Evolutionary conservation across 225 moss, liverwort and hornwort genomes (phyloP).

Genomic region (Rhytidiadelphus loreus): DNA sequence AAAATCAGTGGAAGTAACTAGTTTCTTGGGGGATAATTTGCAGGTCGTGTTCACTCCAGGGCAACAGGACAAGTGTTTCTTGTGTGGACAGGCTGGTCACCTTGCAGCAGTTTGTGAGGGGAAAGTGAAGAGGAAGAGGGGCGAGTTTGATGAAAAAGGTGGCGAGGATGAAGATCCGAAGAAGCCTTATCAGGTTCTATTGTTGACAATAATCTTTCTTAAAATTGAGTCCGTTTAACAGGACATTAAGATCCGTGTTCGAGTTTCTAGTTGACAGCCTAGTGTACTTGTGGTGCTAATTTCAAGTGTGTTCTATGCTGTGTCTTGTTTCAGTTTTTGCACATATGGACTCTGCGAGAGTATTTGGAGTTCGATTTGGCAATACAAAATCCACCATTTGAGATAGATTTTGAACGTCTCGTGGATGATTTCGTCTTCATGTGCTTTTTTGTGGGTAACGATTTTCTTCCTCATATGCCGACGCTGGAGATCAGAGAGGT

Average conservation of each 20-base stretch:
- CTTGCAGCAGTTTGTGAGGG: constrained; percentile 96
- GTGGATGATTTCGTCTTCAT: constrained; percentile 99
- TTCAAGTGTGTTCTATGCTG: neutral
- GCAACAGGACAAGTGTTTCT: constrained; percentile 97
- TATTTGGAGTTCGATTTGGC: constrained; percentile 86
- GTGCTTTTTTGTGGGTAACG: constrained; percentile 99
- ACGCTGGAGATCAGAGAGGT: constrained; percentile 97
- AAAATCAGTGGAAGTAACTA: neutral
- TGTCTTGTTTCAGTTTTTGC: constrained; percentile 61
- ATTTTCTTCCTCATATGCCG: constrained; percentile 99
- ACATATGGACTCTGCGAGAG: constrained; percentile 92
- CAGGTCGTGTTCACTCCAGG: constrained; percentile 97
- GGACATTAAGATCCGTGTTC: neutral
- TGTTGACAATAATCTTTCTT: neutral
- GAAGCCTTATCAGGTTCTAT: constrained; percentile 86
- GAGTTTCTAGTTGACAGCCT: neutral
- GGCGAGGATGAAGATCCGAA: constrained; percentile 56
- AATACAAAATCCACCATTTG: constrained; percentile 63
- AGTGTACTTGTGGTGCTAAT: neutral
- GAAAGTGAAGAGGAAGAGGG: constrained; percentile 92
- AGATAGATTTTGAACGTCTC: constrained; percentile 89
- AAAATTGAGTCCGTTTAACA: neutral
- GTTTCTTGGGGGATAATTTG: neutral
- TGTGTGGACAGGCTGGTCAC: constrained; percentile 94
- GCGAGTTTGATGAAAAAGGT: constrained; percentile 93